phyloP scores from a whole-genome alignment of 129 eudicot species.

The Chrysanthemum seticuspe region DNA sequence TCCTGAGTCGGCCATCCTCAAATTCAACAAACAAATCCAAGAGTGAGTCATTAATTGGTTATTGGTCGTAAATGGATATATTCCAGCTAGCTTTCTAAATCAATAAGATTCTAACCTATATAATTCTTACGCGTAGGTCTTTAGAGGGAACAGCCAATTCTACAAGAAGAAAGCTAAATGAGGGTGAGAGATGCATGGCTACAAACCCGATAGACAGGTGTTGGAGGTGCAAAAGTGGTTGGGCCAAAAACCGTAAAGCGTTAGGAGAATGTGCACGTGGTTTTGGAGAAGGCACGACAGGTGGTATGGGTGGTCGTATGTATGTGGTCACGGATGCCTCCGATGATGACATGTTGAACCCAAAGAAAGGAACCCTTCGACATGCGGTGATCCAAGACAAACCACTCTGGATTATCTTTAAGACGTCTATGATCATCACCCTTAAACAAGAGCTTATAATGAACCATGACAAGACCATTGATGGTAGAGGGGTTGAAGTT shows the following conservation, averaged over 20 bases:
- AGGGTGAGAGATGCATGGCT: constrained; percentile 41
- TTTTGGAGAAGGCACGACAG: constrained; percentile 53
- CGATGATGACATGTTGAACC: constrained; percentile 43
- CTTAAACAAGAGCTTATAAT: constrained; percentile 68
- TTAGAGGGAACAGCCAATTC: constrained; percentile 17
- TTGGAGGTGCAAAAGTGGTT: constrained; percentile 63
- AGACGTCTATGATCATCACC: constrained; percentile 47
- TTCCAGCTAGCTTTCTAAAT: neutral
- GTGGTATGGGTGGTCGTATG: constrained; percentile 54
- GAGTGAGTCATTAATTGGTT: constrained; percentile 26
- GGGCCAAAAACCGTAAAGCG: constrained; percentile 53
- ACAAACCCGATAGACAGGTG: constrained; percentile 72
- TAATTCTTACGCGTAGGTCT: neutral
- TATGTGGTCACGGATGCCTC: constrained; percentile 67
- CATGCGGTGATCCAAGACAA: constrained; percentile 67
- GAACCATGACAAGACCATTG: constrained; percentile 63
- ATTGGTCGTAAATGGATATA: neutral
- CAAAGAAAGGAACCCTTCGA: constrained; percentile 74
- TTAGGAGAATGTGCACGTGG: constrained; percentile 65
- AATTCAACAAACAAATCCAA: constrained; percentile 38
- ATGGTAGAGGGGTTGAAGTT: constrained; percentile 63
- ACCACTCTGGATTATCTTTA: constrained; percentile 75
- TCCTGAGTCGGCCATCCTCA: constrained; percentile 36
- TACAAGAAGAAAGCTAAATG: constrained; percentile 47
- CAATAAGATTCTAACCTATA: neutral